These are phyloP conservation scores for Odontarrhena argentea DNA, from an alignment of 345 rosid species.

Conservation along the genomic window DNA sequence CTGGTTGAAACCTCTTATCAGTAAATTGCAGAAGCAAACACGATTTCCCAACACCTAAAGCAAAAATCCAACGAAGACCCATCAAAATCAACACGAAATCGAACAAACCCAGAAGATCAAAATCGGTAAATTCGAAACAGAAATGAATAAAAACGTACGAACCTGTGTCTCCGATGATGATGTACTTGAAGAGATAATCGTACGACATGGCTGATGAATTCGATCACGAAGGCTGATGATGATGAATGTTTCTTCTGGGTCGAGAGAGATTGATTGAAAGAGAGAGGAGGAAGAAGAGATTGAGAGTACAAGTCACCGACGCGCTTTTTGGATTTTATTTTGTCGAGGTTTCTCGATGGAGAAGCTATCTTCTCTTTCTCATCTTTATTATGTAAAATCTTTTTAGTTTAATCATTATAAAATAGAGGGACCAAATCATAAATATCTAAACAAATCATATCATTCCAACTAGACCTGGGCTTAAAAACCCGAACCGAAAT, in stretches of 20 bases:
- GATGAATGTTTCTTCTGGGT: background rate
- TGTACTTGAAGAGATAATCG: conserved; percentile 80
- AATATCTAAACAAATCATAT: conserved; percentile 2
- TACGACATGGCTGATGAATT: conserved; percentile 55
- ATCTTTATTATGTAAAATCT: background rate
- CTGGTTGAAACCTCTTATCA: conserved; percentile 75
- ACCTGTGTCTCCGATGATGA: conserved; percentile 76
- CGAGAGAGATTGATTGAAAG: conserved; percentile 14
- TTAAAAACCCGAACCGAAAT: too few relatives aligned
- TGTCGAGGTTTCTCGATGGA: conserved; percentile 34
- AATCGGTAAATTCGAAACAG: background rate
- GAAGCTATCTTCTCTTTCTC: conserved; percentile 24
- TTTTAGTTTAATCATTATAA: conserved; percentile 4
- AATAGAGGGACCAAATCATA: conserved; percentile 3
- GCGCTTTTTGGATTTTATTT: conserved; percentile 21
- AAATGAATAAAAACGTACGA: too few relatives aligned
- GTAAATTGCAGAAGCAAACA: conserved; percentile 71
- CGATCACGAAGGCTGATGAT: background rate
- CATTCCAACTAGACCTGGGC: too few relatives aligned
- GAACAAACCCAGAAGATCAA: background rate
- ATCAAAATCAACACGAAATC: conserved; percentile 24
- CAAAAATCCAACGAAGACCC: background rate
- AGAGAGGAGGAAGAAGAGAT: conserved; percentile 35
- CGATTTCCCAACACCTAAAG: conserved; percentile 67
- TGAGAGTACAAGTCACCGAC: conserved; percentile 39